Percentiles rank a stretch among this genome's conserved stretches.
Evolutionary conservation across 441 rosid species (phyloP).

Genomic region (Capsella rubella): DNA sequence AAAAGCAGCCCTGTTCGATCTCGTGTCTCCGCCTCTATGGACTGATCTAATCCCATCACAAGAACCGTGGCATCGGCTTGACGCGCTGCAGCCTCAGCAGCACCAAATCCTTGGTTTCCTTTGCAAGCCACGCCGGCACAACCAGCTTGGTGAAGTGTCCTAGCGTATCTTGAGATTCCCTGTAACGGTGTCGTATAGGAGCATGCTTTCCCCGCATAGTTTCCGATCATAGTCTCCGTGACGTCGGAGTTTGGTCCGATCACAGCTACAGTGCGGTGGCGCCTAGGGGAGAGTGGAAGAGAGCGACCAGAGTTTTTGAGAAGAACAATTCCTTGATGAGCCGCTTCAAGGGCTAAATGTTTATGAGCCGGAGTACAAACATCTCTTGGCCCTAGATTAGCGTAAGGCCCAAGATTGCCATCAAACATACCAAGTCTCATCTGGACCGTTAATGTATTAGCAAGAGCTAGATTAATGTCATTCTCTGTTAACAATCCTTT

Average conservation of each 20-base stretch:
- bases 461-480: conserved; percentile 65
- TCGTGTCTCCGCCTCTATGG: conserved; percentile 65
- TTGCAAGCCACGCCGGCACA: conserved; percentile 56
- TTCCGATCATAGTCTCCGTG: conserved; percentile 75
- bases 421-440: conserved; percentile 85
- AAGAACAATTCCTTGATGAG: conserved; percentile 77
- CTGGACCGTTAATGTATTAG: conserved; percentile 68
- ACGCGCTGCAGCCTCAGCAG: conserved; percentile 62
- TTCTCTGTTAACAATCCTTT: conserved; percentile 49
- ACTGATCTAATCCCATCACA: conserved; percentile 77
- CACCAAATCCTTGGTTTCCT: conserved; percentile 47
- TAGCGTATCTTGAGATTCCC: conserved; percentile 62
- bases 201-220: conserved; percentile 76
- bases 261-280: conserved; percentile 63
- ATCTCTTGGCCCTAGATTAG: conserved; percentile 69
- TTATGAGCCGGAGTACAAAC: conserved; percentile 65
- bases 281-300: conserved; percentile 56
- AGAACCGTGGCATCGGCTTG: conserved; percentile 63
- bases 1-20: conserved; percentile 61
- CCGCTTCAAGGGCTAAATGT: conserved; percentile 69
- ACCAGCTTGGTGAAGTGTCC: conserved; percentile 62
- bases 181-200: conserved; percentile 64
- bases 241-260: conserved; percentile 80
- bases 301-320: conserved; percentile 52
- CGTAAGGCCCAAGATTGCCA: conserved; percentile 63